A percentile compares a stretch with the other conserved stretches of the same genome.
phyloP scores from a whole-genome alignment of 192 early-diverging fungal species.

The Entomortierella chlamydospora region DNA sequence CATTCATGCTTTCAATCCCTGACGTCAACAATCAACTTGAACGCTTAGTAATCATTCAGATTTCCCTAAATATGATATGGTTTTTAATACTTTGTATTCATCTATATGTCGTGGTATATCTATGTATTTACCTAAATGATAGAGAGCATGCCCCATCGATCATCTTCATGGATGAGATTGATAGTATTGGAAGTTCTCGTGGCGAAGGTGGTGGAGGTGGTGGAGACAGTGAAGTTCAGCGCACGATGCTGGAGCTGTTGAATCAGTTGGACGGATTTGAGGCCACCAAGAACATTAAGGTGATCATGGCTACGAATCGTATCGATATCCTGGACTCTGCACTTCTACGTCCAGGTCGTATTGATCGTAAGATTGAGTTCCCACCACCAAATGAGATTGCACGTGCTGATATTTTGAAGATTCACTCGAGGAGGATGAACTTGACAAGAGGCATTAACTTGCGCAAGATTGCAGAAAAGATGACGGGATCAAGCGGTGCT shows the following conservation, averaged over 20 bases:
- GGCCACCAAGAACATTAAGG: constrained; percentile 92
- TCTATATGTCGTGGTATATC: too few relatives aligned
- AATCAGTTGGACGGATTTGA: constrained; percentile 94
- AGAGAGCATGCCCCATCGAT: constrained; percentile 93
- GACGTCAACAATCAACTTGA: not conserved
- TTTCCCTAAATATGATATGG: too few relatives aligned
- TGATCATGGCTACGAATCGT: constrained; percentile 94
- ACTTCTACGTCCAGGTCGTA: constrained; percentile 87
- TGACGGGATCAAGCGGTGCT: constrained; percentile 88
- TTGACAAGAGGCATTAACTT: constrained; percentile 90
- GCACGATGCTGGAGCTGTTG: constrained; percentile 90
- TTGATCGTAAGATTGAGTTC: constrained; percentile 93
- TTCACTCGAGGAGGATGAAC: constrained; percentile 94
- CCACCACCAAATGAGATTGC: constrained; percentile 88
- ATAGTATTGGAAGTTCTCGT: constrained; percentile 89
- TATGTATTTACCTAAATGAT: not conserved
- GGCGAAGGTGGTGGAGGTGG: constrained; percentile 80
- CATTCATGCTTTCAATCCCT: not conserved
- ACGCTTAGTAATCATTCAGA: too few relatives aligned
- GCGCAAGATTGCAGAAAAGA: constrained; percentile 89
- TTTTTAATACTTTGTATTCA: too few relatives aligned
- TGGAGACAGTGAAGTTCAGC: constrained; percentile 91
- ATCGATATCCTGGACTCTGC: constrained; percentile 93
- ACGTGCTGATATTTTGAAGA: constrained; percentile 89
- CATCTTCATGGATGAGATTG: constrained; percentile 95